Evolutionary conservation across 75 land plant species (phyloP).

Genomic region (Picea glauca): DNA sequence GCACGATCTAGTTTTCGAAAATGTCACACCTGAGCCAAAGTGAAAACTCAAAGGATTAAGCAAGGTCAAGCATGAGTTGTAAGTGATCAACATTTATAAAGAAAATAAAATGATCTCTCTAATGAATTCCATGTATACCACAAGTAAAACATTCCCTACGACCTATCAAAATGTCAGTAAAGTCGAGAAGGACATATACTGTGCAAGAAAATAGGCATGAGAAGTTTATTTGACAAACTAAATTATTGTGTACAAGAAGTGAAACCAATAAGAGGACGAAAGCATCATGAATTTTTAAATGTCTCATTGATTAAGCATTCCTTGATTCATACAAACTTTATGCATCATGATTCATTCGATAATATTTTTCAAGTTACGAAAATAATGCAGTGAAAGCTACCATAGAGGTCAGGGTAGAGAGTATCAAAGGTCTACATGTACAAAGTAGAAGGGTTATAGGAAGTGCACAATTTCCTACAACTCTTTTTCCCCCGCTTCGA

Average conservation of each 20-base stretch:
- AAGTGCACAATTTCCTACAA: constrained; percentile 14
- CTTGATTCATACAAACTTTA: too few relatives aligned
- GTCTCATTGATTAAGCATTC: background rate
- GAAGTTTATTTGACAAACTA: background rate
- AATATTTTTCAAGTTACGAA: background rate
- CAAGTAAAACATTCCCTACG: background rate
- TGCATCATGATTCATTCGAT: too few relatives aligned
- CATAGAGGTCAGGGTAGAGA: background rate
- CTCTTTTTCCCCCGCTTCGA: background rate
- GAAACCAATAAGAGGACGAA: background rate
- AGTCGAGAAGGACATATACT: background rate
- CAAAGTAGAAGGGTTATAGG: constrained; percentile 16
- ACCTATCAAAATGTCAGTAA: background rate
- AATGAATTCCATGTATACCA: background rate
- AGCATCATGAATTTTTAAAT: background rate
- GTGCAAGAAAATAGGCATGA: background rate
- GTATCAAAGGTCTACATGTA: constrained; percentile 18
- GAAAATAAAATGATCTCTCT: background rate
- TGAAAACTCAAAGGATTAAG: background rate
- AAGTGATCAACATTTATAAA: background rate
- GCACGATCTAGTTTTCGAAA: constrained; percentile 16
- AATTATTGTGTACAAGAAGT: background rate
- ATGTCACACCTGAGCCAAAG: constrained; percentile 2
- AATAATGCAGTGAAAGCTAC: background rate
- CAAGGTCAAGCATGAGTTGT: background rate